These are phyloP conservation scores for Aspergillus asperescens DNA, from an alignment of 495 filamentous ascomycete genomes.

Conservation along the genomic window DNA sequence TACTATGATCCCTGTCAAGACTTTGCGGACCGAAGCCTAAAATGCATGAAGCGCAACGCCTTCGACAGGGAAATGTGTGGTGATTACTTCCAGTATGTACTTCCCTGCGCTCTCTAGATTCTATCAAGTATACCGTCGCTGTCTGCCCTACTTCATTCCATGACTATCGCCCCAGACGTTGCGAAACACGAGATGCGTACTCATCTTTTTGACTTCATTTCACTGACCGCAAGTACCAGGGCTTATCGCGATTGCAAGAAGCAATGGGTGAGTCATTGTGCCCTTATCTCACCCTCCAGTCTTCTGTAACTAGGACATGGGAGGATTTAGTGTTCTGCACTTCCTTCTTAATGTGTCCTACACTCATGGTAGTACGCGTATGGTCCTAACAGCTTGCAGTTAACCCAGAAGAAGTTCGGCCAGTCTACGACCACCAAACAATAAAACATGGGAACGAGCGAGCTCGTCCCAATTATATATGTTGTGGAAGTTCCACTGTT, in stretches of 20 bases:
- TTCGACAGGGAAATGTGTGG: conserved; percentile 80
- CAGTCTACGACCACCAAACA: conserved; percentile 1
- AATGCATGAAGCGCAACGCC: conserved; percentile 80
- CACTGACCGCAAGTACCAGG: conserved; percentile 39
- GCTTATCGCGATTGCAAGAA: conserved; percentile 94
- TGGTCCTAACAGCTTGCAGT: conserved; percentile 19
- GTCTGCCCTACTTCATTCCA: neutral
- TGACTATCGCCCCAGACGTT: neutral
- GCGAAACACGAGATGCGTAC: neutral
- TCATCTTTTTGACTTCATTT: neutral
- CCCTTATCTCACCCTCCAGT: neutral
- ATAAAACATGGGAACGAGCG: conserved; percentile 6
- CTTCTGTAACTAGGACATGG: neutral
- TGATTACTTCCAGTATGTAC: conserved; percentile 86
- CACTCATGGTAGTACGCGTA: neutral
- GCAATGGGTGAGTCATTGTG: conserved; percentile 64
- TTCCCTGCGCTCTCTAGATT: conserved; percentile 2
- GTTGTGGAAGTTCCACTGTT: neutral
- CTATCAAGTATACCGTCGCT: neutral
- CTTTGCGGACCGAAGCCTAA: conserved; percentile 77
- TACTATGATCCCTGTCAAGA: conserved; percentile 94
- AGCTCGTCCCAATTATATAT: conserved; percentile 4
- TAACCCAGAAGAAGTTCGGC: conserved; percentile 29
- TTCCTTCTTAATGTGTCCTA: neutral
- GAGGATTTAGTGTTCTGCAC: neutral